Base-by-base conservation (phyloP, 1,139 yeast species). In the Blastobotrys aristatus region DNA sequence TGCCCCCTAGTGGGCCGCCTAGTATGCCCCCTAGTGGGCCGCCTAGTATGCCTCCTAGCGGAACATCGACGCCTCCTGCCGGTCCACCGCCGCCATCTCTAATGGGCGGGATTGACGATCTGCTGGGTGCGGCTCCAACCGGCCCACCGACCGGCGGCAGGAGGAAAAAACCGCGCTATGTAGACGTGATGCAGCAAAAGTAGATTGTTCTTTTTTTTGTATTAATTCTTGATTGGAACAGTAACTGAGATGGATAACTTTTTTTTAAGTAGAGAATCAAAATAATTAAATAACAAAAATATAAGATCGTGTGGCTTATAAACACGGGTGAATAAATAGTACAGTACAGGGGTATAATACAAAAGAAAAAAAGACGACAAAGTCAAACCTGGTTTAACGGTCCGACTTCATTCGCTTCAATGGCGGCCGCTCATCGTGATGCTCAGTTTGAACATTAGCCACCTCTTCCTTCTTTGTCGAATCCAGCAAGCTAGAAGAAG, bases 121-220 rank as follows among this genome's bases (percentile, higher is more conserved):
- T 87, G 49, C 68, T 87, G 47, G 82, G 63, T 43, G 73, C 71
- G 62, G 78, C 74, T 10, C 62, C 74, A 2, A 16, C 75, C 10
- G 62, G 73, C 2, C 26, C 47, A 34, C n/a, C 54, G 2, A 26
- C 52, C 21, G 66, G 74, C 32, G 67, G 75, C 45, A 74, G 82
- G 55, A 77, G 74, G 57, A 75, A 82, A 56, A 76, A 74, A 57
- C 68, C 73, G n/a, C 79, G 85, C 3, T 87, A 87, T 63, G 90
- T 86, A 37, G 89, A 85, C 62, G 88, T 87, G 7, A 76, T 86
- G 80, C 80, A 74, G 52, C 69, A 67, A 53, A 63, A 56, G 53
- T 48, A 52, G 35, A n/a, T n/a, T n/a, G n/a, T n/a, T n/a, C n/a
- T n/a, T n/a, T n/a, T n/a, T 14, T 14, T 34, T 7, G 37, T 34